Base-by-base conservation (phyloP, 2,329 filamentous ascomycete genomes). In the Cyphellophora europaea region DNA sequence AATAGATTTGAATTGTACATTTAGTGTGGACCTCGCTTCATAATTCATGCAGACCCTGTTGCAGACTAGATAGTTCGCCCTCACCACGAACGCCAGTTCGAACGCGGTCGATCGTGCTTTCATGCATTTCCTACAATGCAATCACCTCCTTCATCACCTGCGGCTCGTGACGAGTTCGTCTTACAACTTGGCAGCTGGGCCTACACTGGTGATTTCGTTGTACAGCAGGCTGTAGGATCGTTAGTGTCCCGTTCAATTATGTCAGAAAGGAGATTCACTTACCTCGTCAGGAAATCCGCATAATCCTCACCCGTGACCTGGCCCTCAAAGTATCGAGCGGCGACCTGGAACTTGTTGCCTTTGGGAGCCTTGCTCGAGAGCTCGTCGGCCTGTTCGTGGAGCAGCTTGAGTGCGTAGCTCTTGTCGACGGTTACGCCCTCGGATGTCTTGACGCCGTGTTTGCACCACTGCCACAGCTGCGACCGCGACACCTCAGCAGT, bases 231-330 rank as follows among this genome's bases (percentile, higher is more conserved):
- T 91, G n/a, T 37, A 44, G n/a, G n/a, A 21, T 14, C 23, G 6
- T 32, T 13, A 15, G 18, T 34, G 16, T n/a, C 18, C 45, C 54
- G 33, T 49, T 40, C 19, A 12, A 30, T 41, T 27, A 19, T 36
- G 15, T 14, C 32, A 18, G 49, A 48, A 44, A 44, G 36, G 40
- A 32, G 25, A 44, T 45, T 25, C 5, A 66, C 80, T 71, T 68
- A 85, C 79, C 71, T 69, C 45, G 86, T 95, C 67, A 98, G 63
- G 67, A 96, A 96, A 61, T 98, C 91, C 10, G 88, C 87, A 59
- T 96, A 96, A 49, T 95, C 88, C 69, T 96, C 91, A 37, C 91
- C 91, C 3, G 89, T 96, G 38, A 96, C 82, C 70, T 98, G 91
- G 30, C 76, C 69, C 19, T 84, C 77, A 55, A 96, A 95, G 66